Evolutionary conservation across 208 protist species (phyloP), one percentile per base, ranked within the genome.

Genomic region (Balamuthia mandrillaris): DNA sequence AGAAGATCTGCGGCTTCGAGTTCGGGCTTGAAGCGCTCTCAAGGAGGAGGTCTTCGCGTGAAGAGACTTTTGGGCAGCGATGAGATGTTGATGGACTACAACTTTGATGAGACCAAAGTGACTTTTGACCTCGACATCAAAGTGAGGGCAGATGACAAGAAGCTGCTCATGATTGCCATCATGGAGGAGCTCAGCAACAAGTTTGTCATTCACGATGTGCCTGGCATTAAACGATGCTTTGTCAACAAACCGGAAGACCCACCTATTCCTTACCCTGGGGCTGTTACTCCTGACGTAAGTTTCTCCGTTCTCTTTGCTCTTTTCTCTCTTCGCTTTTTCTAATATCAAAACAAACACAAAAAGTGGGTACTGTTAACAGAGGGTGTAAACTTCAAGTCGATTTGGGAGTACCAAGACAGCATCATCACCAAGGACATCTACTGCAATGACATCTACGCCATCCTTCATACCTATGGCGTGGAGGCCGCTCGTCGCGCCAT

Each of bases 401-500:
- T 93, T 9, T 84, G 75, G 27, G 9, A 86, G 21, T 47, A 91
- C 10, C 39, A 44, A 51, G 83, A 90, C 5, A 56, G 87, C 1
- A 33, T 93, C 16, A 86, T 93, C 3, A 41, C 94, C 10, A 88
- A 81, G 70, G 60, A 87, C 31, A n/a, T 97, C 5, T 29, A 87
- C 21, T 90, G 61, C 33, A 97, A 96, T 82, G 88, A 96, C 70
- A 84, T 96, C 52, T 31, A 61, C 18, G 29, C 54, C 4, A 74
- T 95, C 3, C 68, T 92, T 12, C 58, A 33, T 27, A 87, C 66
- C 27, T 94, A 89, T 75, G 90, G 95, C 87, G 91, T 97, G 12
- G 95, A 97, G 87, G 94, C 95, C 2, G 94, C 91, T 4, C 61
- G 90, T 21, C 37, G 49, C 18, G 63, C 88, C 3, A 91, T 97